Evolutionary conservation across 371 early-diverging fungal species (phyloP).

Genomic region (Apophysomyces elegans): DNA sequence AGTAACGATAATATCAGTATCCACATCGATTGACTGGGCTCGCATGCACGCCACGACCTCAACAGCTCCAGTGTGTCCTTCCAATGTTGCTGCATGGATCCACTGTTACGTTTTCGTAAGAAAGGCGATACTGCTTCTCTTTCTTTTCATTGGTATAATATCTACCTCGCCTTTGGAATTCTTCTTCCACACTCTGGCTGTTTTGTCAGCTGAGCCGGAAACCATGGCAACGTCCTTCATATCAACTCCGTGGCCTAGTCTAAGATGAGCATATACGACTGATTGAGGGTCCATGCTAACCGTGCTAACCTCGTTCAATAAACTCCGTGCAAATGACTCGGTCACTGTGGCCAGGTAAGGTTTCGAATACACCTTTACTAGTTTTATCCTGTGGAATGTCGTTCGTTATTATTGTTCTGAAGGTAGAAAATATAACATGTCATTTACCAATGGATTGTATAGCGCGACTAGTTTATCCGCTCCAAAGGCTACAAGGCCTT

Average conservation of each 20-base stretch:
- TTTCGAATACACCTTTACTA: conserved; percentile 60
- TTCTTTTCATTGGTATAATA: background rate
- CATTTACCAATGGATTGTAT: conserved; percentile 70
- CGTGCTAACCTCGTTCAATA: conserved; percentile 56
- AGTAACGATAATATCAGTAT: conserved; percentile 68
- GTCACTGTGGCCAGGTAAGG: conserved; percentile 80
- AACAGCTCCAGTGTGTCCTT: conserved; percentile 74
- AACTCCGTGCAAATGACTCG: conserved; percentile 84
- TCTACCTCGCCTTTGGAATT: conserved; percentile 32
- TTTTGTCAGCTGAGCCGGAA: conserved; percentile 85
- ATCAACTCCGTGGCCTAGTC: conserved; percentile 46
- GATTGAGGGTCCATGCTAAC: background rate
- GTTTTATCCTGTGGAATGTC: conserved; percentile 47
- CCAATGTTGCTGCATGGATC: conserved; percentile 71
- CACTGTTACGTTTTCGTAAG: conserved; percentile 34
- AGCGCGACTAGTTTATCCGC: conserved; percentile 75
- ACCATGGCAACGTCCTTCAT: conserved; percentile 70
- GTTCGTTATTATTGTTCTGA: background rate
- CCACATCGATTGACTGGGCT: conserved; percentile 40
- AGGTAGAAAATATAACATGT: background rate
- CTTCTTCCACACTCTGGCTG: conserved; percentile 77
- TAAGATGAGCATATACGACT: background rate
- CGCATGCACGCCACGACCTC: conserved; percentile 67
- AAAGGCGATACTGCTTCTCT: background rate
- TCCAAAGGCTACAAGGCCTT: conserved; percentile 77